Percentiles rank a stretch among this genome's conserved stretches.
Conservation (phyloP, 495 filamentous ascomycete species). For the Aspergillus heteromorphus region DNA sequence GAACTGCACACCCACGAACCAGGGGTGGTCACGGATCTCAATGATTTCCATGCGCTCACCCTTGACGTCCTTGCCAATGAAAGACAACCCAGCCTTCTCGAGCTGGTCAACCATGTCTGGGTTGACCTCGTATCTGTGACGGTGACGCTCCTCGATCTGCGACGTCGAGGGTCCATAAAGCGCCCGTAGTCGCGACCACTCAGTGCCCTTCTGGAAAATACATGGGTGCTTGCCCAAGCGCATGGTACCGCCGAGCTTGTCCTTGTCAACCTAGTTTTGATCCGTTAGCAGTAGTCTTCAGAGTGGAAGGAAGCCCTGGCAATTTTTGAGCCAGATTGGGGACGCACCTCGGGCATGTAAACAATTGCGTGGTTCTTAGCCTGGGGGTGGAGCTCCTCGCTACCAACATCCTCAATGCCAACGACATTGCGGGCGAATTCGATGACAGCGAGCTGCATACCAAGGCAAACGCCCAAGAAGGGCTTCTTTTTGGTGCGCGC, state of each 20-base stretch:
- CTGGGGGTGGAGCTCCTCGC: conserved; percentile 58
- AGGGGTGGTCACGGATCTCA: conserved; percentile 85
- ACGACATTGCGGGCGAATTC: conserved; percentile 76
- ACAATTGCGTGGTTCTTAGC: conserved; percentile 63
- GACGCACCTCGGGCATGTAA: conserved; percentile 73
- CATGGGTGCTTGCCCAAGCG: conserved; percentile 73
- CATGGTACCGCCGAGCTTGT: conserved; percentile 85
- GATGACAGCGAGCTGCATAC: conserved; percentile 91
- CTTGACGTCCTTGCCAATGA: conserved; percentile 72
- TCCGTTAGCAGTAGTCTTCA: too few species aligned
- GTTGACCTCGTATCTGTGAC: conserved; percentile 47
- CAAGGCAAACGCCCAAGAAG: conserved; percentile 89
- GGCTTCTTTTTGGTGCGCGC: conserved; percentile 75
- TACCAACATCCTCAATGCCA: conserved; percentile 54
- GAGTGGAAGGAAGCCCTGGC: too few species aligned
- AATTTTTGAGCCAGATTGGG: too few species aligned
- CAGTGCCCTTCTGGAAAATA: conserved; percentile 67
- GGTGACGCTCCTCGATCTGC: conserved; percentile 46
- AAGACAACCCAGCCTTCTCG: conserved; percentile 32
- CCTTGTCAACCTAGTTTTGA: conserved; percentile 46
- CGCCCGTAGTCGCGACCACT: conserved; percentile 72
- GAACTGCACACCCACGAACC: conserved; percentile 85
- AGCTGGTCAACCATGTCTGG: conserved; percentile 31
- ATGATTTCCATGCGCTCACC: conserved; percentile 88
- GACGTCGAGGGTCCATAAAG: conserved; percentile 56